phyloP scores from a whole-genome alignment of 83 land plant genomes.

The Isoetes engelmannii region DNA sequence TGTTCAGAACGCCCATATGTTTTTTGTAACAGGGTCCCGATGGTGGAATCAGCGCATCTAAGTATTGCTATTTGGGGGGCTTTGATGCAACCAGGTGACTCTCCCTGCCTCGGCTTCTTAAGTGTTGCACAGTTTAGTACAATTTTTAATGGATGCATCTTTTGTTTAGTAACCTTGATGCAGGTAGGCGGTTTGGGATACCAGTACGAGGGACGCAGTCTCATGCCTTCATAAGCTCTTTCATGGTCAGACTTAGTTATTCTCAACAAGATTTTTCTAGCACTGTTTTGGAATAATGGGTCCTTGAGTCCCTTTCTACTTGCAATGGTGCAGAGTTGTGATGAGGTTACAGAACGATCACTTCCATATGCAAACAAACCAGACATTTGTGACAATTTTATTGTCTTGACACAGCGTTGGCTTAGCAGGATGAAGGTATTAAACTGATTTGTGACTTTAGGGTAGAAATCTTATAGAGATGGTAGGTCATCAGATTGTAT shows the following conservation, averaged over 20 bases:
- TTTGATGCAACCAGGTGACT: slow-evolving; percentile 95
- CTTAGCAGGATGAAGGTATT: slow-evolving; percentile 17
- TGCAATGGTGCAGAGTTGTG: slow-evolving; percentile 1
- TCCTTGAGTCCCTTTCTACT: not conserved
- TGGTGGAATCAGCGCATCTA: slow-evolving; percentile 96
- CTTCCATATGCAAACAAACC: not conserved
- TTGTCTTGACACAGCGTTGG: not conserved
- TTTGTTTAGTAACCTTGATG: slow-evolving; percentile 74
- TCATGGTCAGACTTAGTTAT: slow-evolving; percentile 36
- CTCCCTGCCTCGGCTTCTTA: not conserved
- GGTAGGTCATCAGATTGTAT: too few relatives aligned
- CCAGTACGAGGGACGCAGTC: slow-evolving; percentile 98
- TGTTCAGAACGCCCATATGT: not conserved
- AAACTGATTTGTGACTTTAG: too few relatives aligned
- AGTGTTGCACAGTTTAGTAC: not conserved
- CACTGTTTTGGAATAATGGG: too few relatives aligned
- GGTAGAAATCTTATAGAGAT: too few relatives aligned
- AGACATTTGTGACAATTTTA: slow-evolving; percentile 1
- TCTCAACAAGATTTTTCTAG: not conserved
- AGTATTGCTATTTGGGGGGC: slow-evolving; percentile 88
- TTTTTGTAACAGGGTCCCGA: slow-evolving; percentile 70
- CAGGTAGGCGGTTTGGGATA: slow-evolving; percentile 85
- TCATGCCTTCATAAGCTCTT: slow-evolving; percentile 94
- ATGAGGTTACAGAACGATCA: not conserved
- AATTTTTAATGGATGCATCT: not conserved